Base-by-base conservation (phyloP, 225 moss, liverwort and hornwort species). In the Sphagnum tenellum region DNA sequence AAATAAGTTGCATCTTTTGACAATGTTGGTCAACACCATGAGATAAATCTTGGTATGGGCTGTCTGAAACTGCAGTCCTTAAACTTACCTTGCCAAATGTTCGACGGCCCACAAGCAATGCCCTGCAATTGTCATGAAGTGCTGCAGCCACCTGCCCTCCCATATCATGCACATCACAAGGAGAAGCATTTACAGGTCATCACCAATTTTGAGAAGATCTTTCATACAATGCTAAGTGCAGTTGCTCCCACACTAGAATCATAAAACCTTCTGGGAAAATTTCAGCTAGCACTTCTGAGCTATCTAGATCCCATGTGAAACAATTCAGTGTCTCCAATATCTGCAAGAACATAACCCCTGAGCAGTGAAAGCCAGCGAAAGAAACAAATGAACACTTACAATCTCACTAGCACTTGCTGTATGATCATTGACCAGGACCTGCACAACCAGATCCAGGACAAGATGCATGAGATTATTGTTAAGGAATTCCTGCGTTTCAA, bases 321-420 rank as follows among this genome's bases (percentile, higher is more conserved):
- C 29, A 29, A 29, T 29, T 29, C 29, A 29, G 29, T 29, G 29
- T 52, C 7, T 12, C 48, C 48, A 14, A 47, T n/a, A 6, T 12
- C 46, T 63, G n/a, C 7, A 63, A 48, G n/a, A 5, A 47, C 48
- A 46, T 63, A 8, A 49, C 44, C 13, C 44, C 44, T 58, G 44
- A 8, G 7, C 58, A 58, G 58, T 12, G 44, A 44, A 58, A 58
- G 12, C 29, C 29, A 29, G 29, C 29, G 1, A 29, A 29, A 29
- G 29, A 29, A 63, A 9, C 10, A 63, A 9, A 4, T 45, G 3
- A 46, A 9, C 60, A 72, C 82, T 74, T 78, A 92, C 94, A 79
- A 94, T 94, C 80, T 94, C 94, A 76, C 94, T 94, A 45, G 94
- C 94, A 84, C 94, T 94, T 63, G 94, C 94, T 5, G 91, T 89